phyloP scores from a whole-genome alignment of 73 alveolate genomes.

The Effrenium voratum region DNA sequence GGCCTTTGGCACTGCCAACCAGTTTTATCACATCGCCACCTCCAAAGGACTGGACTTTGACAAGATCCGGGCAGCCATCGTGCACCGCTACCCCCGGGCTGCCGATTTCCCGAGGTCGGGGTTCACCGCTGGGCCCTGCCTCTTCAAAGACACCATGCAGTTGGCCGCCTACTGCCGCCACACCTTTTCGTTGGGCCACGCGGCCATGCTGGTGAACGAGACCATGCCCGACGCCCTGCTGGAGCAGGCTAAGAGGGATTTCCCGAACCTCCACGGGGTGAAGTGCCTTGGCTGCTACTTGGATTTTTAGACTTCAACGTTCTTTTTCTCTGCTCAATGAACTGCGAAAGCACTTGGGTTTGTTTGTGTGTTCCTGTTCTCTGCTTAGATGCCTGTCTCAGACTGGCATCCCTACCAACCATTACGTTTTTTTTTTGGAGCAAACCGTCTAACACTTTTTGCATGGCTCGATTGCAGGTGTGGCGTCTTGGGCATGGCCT shows the following conservation, averaged over 20 bases:
- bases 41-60: slow-evolving; percentile 80
- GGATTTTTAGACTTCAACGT: too few relatives aligned
- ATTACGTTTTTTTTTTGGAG: too few relatives aligned
- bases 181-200: slow-evolving; percentile 77
- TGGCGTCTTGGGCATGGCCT: slow-evolving; percentile 86
- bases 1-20: slow-evolving; percentile 87
- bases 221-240: slow-evolving; percentile 90
- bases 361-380: too few relatives aligned
- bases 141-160: slow-evolving; percentile 91
- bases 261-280: too few relatives aligned
- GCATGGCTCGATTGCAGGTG: slow-evolving; percentile 1
- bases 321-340: too few relatives aligned
- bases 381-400: too few relatives aligned
- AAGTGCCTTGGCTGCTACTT: too few relatives aligned
- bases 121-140: slow-evolving; percentile 87
- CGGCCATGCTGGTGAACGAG: slow-evolving; percentile 88
- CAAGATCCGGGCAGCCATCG: slow-evolving; percentile 55
- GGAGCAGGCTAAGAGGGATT: slow-evolving; percentile 52
- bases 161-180: slow-evolving; percentile 86
- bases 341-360: too few relatives aligned
- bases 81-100: slow-evolving; percentile 72
- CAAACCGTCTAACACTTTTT: neutral
- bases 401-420: too few relatives aligned
- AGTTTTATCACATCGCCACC: slow-evolving; percentile 82
- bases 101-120: slow-evolving; percentile 73